Evolutionary conservation across 345 rosid species (phyloP).

Genomic region (Salix caprea): DNA sequence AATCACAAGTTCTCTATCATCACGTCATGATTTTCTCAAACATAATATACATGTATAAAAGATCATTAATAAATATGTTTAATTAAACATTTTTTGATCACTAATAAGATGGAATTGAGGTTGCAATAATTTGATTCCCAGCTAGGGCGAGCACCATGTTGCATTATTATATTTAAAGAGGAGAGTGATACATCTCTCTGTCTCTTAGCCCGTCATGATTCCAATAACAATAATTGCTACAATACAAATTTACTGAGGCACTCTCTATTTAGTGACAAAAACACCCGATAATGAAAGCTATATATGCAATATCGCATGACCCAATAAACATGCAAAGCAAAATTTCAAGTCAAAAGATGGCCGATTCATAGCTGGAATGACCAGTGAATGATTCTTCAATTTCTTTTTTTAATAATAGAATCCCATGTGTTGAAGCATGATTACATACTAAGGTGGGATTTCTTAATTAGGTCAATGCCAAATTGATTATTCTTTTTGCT

Average conservation of each 20-base stretch:
- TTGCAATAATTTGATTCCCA: neutral
- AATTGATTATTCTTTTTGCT: neutral
- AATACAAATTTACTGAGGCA: neutral
- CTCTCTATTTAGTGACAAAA: too few relatives aligned
- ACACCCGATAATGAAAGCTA: too few relatives aligned
- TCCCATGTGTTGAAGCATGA: neutral
- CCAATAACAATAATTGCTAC: neutral
- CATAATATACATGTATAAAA: too few relatives aligned
- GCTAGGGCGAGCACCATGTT: neutral
- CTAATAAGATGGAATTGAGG: neutral
- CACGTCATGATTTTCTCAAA: too few relatives aligned
- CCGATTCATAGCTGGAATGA: too few relatives aligned
- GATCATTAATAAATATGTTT: too few relatives aligned
- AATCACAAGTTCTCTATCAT: too few relatives aligned
- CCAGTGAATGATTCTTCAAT: neutral
- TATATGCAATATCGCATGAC: too few relatives aligned
- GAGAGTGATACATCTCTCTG: neutral
- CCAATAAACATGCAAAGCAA: too few relatives aligned
- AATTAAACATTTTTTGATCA: too few relatives aligned
- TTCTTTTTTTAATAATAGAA: too few relatives aligned
- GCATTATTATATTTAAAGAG: neutral
- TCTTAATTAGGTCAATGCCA: neutral
- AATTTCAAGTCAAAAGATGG: too few relatives aligned
- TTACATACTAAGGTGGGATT: neutral
- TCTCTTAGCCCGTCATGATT: slow-evolving; percentile 16